Evolutionary conservation across 2,329 filamentous ascomycete species (phyloP), one percentile per base, ranked within the genome.

Genomic region (Zymoseptoria crescenta): DNA sequence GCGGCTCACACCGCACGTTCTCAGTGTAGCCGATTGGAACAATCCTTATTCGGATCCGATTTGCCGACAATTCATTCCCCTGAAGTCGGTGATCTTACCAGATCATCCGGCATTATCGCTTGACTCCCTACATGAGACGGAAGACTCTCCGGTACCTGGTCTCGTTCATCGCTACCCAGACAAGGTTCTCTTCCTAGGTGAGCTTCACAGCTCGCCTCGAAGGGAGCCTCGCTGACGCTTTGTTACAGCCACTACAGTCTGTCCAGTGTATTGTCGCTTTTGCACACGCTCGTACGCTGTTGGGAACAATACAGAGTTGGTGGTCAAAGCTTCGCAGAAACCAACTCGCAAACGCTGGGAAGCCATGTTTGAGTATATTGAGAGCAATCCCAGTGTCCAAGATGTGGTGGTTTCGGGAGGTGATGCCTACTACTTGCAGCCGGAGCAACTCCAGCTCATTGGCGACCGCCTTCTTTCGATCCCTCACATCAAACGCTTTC

Each of bases 351-450:
- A 79, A 55, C 75, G 79, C n/a, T 84, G 84, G 79, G 76, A 84
- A n/a, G 68, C 73, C 1, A 77, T 79, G n/a, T 80, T 86, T 57
- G 69, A 76, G 2, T 82, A 87, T 68, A 83, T 87, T 53, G 78
- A 79, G 64, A 71, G 70, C 51, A 80, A 73, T 13, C 76, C 77
- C 1, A 69, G 64, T 1, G 72, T 87, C 5, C 75, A 79, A 35
- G 84, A 87, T 65, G 80, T 87, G 41, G 83, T 86, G 0, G 76
- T 87, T 8, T 87, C 84, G 0, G 84, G 84, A 0, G 84, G 84
- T 8, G 84, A 87, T 69, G 76, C 81, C 0, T 87, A 81, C 68
- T 83, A 82, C 57, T 75, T 87, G 2, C 70, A 75, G 19, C 79
- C 81, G 0, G 73, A 82, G 1, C 75, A 84, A 21, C 74, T 87